These are phyloP conservation scores for Suillus weaverae DNA, from an alignment of 768 basidiomycete species.

Conservation along the genomic window DNA sequence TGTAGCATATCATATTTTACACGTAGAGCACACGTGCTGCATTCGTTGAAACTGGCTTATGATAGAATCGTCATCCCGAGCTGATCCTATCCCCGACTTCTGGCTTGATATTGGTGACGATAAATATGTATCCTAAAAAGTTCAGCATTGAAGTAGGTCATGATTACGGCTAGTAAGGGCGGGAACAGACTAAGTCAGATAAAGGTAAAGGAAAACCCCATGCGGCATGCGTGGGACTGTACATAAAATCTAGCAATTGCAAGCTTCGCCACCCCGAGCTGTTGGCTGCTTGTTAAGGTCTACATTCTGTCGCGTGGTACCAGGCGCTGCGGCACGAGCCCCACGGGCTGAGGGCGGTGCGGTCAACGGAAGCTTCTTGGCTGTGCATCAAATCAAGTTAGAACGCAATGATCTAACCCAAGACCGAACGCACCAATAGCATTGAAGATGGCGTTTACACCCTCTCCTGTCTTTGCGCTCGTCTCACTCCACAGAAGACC, in stretches of 20 bases:
- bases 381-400: slow-evolving; percentile 37
- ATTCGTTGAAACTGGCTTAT: neutral
- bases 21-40: neutral
- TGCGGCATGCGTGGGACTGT: slow-evolving; percentile 4
- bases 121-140: slow-evolving; percentile 19
- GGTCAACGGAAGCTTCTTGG: slow-evolving; percentile 86
- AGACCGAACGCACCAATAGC: slow-evolving; percentile 65
- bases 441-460: slow-evolving; percentile 83
- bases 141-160: slow-evolving; percentile 31
- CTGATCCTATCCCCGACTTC: neutral
- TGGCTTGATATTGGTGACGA: neutral
- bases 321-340: slow-evolving; percentile 49
- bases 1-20: neutral
- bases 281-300: slow-evolving; percentile 73
- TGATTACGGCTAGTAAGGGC: slow-evolving; percentile 30
- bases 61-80: neutral
- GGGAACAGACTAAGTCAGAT: slow-evolving; percentile 14
- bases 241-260: slow-evolving; percentile 63
- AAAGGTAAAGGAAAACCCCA: slow-evolving; percentile 8
- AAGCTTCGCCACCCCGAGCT: slow-evolving; percentile 55
- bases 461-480: slow-evolving; percentile 86
- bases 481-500: slow-evolving; percentile 93
- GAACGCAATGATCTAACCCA: neutral
- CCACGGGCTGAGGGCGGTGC: slow-evolving; percentile 64
- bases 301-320: slow-evolving; percentile 61